Evolutionary conservation across 2,329 filamentous ascomycete genomes (phyloP).

Genomic region (Cladophialophora bantiana): DNA sequence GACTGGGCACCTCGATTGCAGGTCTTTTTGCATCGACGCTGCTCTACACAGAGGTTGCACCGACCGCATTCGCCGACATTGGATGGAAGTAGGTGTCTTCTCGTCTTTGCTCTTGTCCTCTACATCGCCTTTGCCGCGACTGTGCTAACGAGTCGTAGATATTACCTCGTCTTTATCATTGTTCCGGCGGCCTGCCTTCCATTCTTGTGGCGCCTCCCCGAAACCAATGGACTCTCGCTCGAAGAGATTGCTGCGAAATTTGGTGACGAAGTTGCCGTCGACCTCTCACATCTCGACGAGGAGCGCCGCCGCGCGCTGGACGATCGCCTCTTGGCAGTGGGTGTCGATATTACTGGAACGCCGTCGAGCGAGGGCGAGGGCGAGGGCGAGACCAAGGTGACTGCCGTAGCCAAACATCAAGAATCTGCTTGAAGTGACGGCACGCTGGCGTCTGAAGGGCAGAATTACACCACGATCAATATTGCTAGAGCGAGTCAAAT

Average conservation of each 20-base stretch:
- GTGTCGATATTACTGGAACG: slow-evolving; percentile 21
- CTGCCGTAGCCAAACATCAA: slow-evolving; percentile 13
- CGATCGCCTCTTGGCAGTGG: slow-evolving; percentile 28
- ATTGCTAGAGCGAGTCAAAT: not conserved
- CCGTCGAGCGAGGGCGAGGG: slow-evolving; percentile 15
- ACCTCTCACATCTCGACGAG: slow-evolving; percentile 34
- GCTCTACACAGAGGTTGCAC: slow-evolving; percentile 27
- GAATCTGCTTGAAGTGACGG: slow-evolving; percentile 22
- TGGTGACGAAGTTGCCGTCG: slow-evolving; percentile 44
- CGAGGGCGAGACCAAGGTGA: slow-evolving; percentile 20
- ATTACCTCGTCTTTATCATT: slow-evolving; percentile 31
- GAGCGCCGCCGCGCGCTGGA: slow-evolving; percentile 27
- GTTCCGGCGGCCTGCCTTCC: slow-evolving; percentile 22
- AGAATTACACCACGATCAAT: not conserved
- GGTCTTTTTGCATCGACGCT: slow-evolving; percentile 27
- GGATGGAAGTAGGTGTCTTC: slow-evolving; percentile 22
- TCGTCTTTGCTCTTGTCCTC: slow-evolving; percentile 3
- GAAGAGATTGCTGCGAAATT: slow-evolving; percentile 47
- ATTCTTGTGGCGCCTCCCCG: slow-evolving; percentile 41
- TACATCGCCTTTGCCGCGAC: not conserved
- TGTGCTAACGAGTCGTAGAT: slow-evolving; percentile 17
- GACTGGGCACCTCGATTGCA: slow-evolving; percentile 23
- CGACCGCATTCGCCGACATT: slow-evolving; percentile 22
- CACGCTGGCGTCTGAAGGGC: not conserved
- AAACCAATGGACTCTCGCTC: slow-evolving; percentile 46